Base-by-base conservation (phyloP, 2,329 filamentous ascomycete genomes). In the Aspergillus ustus region DNA sequence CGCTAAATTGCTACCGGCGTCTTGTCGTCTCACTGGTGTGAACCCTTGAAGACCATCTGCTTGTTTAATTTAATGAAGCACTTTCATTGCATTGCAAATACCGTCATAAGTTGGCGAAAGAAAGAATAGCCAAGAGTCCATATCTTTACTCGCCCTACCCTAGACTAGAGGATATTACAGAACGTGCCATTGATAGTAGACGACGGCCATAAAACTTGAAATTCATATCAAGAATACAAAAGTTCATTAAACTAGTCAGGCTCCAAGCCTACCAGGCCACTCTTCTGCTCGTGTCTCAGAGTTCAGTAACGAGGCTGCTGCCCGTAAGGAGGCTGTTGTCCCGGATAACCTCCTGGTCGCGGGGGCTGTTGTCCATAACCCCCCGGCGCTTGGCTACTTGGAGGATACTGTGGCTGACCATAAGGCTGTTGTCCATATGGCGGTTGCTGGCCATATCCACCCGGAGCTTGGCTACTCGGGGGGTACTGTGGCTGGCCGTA, bases 351-450 rank as follows among this genome's bases (percentile, higher is more conserved):
- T 4, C 25, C 25, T 25, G 25, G 25, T 25, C 25, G 25, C 25
- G 25, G 4, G 25, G 25, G 55, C 17, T 51, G 55, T 46, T 67
- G 22, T 40, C 65, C 48, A 37, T 64, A 40, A 17, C 34, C 34
- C 15, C 34, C 34, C 11, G 34, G 34, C 15, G 34, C 34, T 40
- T 40, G 34, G 34, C 34, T 40, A 62, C 25, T 56, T 40, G 6
- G 63, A 48, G 20, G 45, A 34, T 57, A 46, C 25, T 45, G 51
- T 15, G 34, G 53, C 43, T 57, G 53, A 1, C 49, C 40, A 8
- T 60, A 59, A 13, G 44, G 63, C 57, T 67, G 64, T 63, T 66
- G 72, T 48, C 60, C 63, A 45, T 72, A 72, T 34, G 59, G 44
- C 4, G 52, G 54, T 19, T 60, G 57, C 52, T 61, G 60, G 19